Percentiles rank a stretch among this genome's conserved stretches.
phyloP scores from a whole-genome alignment of 2,329 filamentous ascomycete species.

The Aureobasidium sp. region DNA sequence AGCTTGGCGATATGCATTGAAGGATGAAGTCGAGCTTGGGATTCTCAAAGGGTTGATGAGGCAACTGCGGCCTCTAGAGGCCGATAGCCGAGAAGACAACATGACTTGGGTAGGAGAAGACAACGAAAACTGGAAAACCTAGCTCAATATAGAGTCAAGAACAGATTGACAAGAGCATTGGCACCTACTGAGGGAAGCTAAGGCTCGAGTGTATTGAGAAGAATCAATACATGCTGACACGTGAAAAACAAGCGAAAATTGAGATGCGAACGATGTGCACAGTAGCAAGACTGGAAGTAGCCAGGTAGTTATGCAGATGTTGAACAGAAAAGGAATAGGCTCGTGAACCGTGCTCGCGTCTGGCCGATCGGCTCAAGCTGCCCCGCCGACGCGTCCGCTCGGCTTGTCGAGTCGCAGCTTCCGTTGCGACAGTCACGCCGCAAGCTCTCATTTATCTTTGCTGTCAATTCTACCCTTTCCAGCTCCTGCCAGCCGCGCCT shows the following conservation, averaged over 20 bases:
- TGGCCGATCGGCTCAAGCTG: neutral
- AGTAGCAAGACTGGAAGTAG: neutral
- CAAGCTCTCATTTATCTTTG: neutral
- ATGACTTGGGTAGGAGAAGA: constrained; percentile 1
- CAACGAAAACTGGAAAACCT: constrained; percentile 5
- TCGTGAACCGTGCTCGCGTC: constrained; percentile 1
- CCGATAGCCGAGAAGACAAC: constrained; percentile 2
- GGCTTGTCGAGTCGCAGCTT: constrained; percentile 5
- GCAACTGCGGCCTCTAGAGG: neutral
- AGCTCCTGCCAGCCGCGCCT: neutral
- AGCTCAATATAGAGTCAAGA: neutral
- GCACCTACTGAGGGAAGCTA: neutral
- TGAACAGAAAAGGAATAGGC: neutral
- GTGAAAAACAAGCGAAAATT: neutral
- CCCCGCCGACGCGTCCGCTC: constrained; percentile 2
- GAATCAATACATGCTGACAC: neutral
- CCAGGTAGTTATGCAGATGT: neutral
- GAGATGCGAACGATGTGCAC: neutral
- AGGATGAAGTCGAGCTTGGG: neutral
- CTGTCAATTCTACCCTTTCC: neutral
- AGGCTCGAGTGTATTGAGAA: too few relatives aligned
- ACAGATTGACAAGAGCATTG: neutral
- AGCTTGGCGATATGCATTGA: neutral
- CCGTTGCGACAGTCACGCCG: neutral
- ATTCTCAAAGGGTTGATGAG: neutral